phyloP scores from a whole-genome alignment of 106 monocot species.

The Ottelia alismoides region DNA sequence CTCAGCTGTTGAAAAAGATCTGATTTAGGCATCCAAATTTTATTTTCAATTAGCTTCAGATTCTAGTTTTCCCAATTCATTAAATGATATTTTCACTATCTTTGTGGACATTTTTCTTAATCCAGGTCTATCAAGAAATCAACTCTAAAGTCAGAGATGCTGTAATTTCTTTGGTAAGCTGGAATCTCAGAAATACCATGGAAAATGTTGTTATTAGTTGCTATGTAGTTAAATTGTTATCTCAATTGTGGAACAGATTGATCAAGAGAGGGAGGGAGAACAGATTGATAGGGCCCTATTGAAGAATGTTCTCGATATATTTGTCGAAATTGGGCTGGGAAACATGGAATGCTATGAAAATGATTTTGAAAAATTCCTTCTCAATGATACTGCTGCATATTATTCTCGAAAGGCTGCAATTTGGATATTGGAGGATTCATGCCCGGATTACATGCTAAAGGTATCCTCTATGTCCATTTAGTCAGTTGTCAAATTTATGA shows the following conservation, averaged over 20 bases:
- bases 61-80: not conserved
- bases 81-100: not conserved
- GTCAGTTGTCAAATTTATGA: too few relatives aligned
- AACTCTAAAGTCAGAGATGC: constrained; percentile 51
- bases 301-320: constrained; percentile 61
- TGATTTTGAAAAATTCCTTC: constrained; percentile 31
- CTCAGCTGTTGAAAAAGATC: not conserved
- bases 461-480: too few relatives aligned
- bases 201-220: not conserved
- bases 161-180: constrained; percentile 53
- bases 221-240: not conserved
- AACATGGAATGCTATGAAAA: constrained; percentile 24
- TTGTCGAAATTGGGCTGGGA: constrained; percentile 60
- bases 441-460: constrained; percentile 38
- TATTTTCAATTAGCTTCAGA: not conserved
- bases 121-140: constrained; percentile 52
- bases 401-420: constrained; percentile 33
- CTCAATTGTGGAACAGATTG: constrained; percentile 24
- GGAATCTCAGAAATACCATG: too few relatives aligned
- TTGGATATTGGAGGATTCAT: constrained; percentile 36
- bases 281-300: constrained; percentile 61
- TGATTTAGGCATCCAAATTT: not conserved
- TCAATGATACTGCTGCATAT: constrained; percentile 23
- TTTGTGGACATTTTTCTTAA: not conserved
- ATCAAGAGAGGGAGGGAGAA: constrained; percentile 66